Base-by-base conservation (phyloP, 2,329 filamentous ascomycete genomes). In the Penicillium fuscoglaucum region DNA sequence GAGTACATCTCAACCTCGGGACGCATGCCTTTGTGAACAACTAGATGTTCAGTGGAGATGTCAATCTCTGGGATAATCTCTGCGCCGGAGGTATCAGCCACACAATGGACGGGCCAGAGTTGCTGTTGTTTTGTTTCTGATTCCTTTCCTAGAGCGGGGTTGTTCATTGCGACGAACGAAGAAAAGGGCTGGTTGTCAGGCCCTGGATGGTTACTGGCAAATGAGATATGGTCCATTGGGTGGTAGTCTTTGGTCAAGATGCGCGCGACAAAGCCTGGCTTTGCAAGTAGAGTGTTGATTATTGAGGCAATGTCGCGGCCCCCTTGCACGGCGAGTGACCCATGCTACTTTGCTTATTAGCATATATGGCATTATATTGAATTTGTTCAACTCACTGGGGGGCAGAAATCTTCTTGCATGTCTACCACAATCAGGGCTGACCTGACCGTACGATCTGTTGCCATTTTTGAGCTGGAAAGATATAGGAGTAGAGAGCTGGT, bases 161-260 rank as follows among this genome's bases (percentile, higher is more conserved):
- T 80, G 40, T 71, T 71, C 70, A 97, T 86, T 3, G 79, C 85
- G 52, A 86, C 79, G 33, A 76, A 78, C 40, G 89, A 88, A 35
- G 82, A 79, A 72, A 90, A 96, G 0, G 93, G 86, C 60, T 79
- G 74, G 68, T 89, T 87, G 68, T 84, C 79, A 2, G 84, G 84
- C 13, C 79, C 61, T 59, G 63, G 76, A 62, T 98, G 93, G 76
- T 93, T 96, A 29, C 82, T 79, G 13, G 92, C 91, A 76, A 99
- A 99, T 43, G 93, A 97, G 73, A 96, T 82, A 80, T 98, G 93
- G 70, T 88, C 77, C 2, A 69, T 66, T 0, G 95, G 95, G 72
- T 99, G 95, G 81, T 86, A 96, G 83, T 99, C 95, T 72, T 91
- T 89, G n/a, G 93, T 96, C 45, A 91, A 91, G 64, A 98, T 79